A percentile compares a stretch with the other conserved stretches of the same genome.
Evolutionary conservation across 805 yeast species (phyloP).

Genomic region (Pichia deserticola): DNA sequence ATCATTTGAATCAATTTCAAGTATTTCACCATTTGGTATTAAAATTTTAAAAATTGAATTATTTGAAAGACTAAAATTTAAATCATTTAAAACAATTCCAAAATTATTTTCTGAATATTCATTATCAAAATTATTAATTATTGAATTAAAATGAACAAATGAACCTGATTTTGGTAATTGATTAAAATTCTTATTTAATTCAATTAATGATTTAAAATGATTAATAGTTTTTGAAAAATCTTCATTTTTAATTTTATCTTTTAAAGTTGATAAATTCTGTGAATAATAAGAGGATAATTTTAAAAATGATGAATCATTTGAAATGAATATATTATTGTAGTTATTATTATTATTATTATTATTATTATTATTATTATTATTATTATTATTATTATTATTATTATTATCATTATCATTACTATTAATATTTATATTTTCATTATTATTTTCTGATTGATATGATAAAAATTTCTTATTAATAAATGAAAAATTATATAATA

Average conservation of each 20-base stretch:
- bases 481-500: too few species aligned
- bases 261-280: background rate
- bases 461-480: too few species aligned
- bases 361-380: too few species aligned
- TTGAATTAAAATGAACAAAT: slow-evolving; percentile 9
- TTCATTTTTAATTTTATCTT: background rate
- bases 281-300: background rate
- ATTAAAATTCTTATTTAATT: background rate
- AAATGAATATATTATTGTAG: slow-evolving; percentile 1
- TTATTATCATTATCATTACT: too few species aligned
- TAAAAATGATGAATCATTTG: slow-evolving; percentile 1
- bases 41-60: slow-evolving; percentile 7
- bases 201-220: background rate
- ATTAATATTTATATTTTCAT: too few species aligned
- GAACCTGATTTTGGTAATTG: slow-evolving; percentile 12
- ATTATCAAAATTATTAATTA: background rate
- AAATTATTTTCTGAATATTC: background rate
- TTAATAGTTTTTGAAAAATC: slow-evolving; percentile 1
- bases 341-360: too few species aligned
- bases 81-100: slow-evolving; percentile 14
- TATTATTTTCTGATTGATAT: too few species aligned
- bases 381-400: background rate
- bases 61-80: slow-evolving; percentile 4
- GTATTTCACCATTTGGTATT: slow-evolving; percentile 39
- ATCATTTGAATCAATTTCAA: slow-evolving; percentile 39